These are phyloP conservation scores for Cyamopsis tetragonoloba DNA, from an alignment of 306 rosid genomes.

Conservation along the genomic window DNA sequence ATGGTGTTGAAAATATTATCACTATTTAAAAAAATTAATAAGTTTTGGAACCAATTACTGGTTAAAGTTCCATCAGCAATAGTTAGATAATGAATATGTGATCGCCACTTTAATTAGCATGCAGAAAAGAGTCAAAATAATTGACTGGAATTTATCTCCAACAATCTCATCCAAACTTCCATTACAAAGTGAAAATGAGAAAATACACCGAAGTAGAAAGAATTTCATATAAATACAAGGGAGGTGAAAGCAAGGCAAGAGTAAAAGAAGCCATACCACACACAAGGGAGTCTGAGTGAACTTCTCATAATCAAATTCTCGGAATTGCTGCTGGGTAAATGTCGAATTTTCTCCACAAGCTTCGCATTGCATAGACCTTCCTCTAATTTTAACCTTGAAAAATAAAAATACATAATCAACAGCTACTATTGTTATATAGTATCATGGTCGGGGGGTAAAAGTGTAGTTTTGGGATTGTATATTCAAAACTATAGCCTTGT, in stretches of 20 bases:
- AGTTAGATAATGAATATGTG: no score
- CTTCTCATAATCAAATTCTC: constrained; percentile 79
- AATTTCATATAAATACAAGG: not conserved
- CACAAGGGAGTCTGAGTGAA: constrained; percentile 76
- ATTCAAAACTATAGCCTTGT: not conserved
- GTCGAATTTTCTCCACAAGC: constrained; percentile 68
- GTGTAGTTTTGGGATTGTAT: not conserved
- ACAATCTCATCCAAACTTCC: not conserved
- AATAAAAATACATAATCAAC: constrained; percentile 6
- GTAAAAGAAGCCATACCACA: constrained; percentile 49
- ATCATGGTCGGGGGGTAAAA: not conserved
- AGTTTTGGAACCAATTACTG: not conserved
- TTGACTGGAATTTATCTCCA: not conserved
- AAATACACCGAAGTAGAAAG: not conserved
- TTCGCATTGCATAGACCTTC: constrained; percentile 73
- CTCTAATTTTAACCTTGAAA: constrained; percentile 89
- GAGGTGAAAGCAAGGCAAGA: not conserved
- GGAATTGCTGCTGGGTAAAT: constrained; percentile 55
- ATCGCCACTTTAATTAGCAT: no score
- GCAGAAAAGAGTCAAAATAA: no score
- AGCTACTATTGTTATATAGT: not conserved
- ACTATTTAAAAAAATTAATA: not conserved
- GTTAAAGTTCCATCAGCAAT: not conserved
- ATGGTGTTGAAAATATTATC: not conserved
- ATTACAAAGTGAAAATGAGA: not conserved